phyloP scores from a whole-genome alignment of 306 rosid species.

The Boehmeria nivea region DNA sequence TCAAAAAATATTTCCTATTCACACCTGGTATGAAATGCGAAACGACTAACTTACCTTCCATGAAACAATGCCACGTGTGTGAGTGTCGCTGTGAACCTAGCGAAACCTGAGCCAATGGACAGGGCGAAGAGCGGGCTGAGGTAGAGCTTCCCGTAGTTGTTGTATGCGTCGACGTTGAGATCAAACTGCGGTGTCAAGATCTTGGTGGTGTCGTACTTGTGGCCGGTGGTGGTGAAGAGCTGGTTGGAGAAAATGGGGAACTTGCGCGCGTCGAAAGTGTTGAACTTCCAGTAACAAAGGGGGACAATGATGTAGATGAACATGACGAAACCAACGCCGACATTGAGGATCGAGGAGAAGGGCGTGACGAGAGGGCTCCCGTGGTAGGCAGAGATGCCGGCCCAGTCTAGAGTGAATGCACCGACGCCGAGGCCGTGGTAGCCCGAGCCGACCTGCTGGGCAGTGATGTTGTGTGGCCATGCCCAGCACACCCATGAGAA shows the following conservation, averaged over 20 bases:
- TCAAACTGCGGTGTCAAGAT: conserved; percentile 61
- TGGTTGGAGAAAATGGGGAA: conserved; percentile 92
- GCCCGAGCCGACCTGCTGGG: conserved; percentile 92
- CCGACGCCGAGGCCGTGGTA: conserved; percentile 86
- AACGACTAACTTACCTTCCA: conserved; percentile 51
- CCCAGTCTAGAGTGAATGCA: conserved; percentile 95
- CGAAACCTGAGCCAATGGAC: conserved; percentile 92
- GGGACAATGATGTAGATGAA: conserved; percentile 88
- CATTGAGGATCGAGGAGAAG: conserved; percentile 84
- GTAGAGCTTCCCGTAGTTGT: conserved; percentile 79
- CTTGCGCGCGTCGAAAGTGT: conserved; percentile 87
- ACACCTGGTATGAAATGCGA: neutral
- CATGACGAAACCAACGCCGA: conserved; percentile 84
- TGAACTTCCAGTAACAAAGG: conserved; percentile 82
- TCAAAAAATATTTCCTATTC: neutral
- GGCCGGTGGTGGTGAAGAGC: conserved; percentile 60
- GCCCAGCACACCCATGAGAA: conserved; percentile 99
- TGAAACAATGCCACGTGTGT: conserved; percentile 88
- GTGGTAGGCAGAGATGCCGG: conserved; percentile 94
- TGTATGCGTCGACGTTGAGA: conserved; percentile 63
- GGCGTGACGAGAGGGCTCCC: conserved; percentile 96
- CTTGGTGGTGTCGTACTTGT: conserved; percentile 79
- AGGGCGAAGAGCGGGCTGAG: conserved; percentile 98
- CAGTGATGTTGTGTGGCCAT: conserved; percentile 86
- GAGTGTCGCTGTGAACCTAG: conserved; percentile 89